phyloP scores from a whole-genome alignment of 805 yeast genomes.

The Priceomyces carsonii region DNA sequence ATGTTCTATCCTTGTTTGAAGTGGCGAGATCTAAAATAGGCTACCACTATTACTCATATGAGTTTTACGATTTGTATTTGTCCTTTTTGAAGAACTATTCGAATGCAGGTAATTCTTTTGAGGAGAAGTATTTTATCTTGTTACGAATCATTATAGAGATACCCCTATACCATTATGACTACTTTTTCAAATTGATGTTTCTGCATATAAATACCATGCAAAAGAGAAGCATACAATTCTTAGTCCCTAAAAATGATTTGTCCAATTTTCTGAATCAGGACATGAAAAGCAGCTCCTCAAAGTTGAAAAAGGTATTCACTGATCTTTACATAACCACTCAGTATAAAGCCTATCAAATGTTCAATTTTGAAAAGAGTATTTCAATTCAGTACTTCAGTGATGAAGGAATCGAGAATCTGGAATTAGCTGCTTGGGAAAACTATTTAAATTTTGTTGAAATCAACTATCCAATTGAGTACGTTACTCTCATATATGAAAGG shows the following conservation, averaged over 20 bases:
- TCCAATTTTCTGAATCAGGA: constrained; percentile 15
- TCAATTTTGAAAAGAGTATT: constrained; percentile 48
- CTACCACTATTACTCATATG: constrained; percentile 49
- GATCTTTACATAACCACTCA: constrained; percentile 60
- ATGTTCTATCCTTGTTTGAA: constrained; percentile 42
- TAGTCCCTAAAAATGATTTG: constrained; percentile 21
- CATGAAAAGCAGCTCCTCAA: constrained; percentile 29
- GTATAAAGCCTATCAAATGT: constrained; percentile 50
- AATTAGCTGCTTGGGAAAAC: constrained; percentile 57
- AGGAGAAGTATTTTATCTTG: constrained; percentile 39
- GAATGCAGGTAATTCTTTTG: constrained; percentile 23
- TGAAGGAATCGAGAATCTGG: constrained; percentile 37
- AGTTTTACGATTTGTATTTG: constrained; percentile 53
- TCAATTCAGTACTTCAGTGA: constrained; percentile 39
- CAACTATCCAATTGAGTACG: constrained; percentile 21
- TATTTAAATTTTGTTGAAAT: constrained; percentile 58
- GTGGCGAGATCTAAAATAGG: constrained; percentile 52
- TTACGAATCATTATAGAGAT: constrained; percentile 53
- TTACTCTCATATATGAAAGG: constrained; percentile 46
- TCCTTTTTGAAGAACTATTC: constrained; percentile 35
- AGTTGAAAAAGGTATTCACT: constrained; percentile 47
- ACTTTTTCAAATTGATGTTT: constrained; percentile 43
- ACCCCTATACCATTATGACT: constrained; percentile 55
- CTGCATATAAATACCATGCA: constrained; percentile 25
- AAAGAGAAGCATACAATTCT: constrained; percentile 12